Evolutionary conservation across 176 grass and related monocot species (phyloP).

Genomic region (Triticum turgidum): DNA sequence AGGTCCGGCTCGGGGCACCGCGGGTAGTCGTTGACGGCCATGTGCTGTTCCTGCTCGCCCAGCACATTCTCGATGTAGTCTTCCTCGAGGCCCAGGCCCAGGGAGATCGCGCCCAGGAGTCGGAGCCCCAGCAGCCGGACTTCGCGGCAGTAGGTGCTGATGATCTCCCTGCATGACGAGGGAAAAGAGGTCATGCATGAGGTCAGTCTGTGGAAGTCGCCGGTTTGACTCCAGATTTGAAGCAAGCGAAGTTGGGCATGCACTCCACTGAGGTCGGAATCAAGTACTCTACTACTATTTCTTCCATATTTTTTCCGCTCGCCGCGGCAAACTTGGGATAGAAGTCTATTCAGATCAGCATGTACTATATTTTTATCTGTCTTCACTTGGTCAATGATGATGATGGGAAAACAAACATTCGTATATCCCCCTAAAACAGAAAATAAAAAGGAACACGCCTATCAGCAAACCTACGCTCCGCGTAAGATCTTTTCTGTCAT

Average conservation of each 20-base stretch:
- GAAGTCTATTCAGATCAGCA: not conserved
- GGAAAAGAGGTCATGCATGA: not conserved
- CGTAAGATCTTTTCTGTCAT: not conserved
- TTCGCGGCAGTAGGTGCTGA: conserved; percentile 59
- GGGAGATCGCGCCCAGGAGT: conserved; percentile 59
- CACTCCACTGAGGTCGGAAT: not conserved
- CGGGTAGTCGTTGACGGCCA: conserved; percentile 95
- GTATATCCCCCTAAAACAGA: too few species aligned
- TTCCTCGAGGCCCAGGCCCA: conserved; percentile 62
- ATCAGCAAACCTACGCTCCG: too few species aligned
- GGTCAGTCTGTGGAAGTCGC: not conserved
- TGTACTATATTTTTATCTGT: not conserved
- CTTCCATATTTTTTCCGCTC: not conserved
- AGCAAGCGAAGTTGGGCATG: not conserved
- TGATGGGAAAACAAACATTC: not conserved
- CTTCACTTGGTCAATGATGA: not conserved
- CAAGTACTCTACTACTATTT: not conserved
- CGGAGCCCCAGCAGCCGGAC: conserved; percentile 53
- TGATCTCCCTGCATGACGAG: conserved; percentile 41
- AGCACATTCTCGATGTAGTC: conserved; percentile 51
- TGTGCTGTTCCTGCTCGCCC: conserved; percentile 82
- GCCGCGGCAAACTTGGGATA: not conserved
- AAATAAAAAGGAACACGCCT: not conserved
- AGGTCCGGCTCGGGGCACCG: conserved; percentile 79
- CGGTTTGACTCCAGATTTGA: not conserved